Evolutionary conservation across 768 basidiomycete species (phyloP).

Genomic region (Amanita muscaria): DNA sequence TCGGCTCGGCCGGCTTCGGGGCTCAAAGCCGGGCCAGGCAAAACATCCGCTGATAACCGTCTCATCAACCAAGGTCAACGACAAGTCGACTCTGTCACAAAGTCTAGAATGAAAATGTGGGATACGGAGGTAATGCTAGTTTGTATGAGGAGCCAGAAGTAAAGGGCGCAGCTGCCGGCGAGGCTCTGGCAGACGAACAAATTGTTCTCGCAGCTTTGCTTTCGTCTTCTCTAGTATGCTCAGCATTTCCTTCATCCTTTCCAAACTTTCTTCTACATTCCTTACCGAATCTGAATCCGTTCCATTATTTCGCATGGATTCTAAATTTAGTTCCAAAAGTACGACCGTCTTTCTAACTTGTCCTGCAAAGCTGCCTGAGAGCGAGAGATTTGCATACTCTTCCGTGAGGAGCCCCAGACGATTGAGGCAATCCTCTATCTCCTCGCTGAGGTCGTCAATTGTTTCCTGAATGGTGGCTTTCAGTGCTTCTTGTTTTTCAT

Average conservation of each 20-base stretch:
- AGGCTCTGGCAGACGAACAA: no score
- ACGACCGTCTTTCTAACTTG: conserved; percentile 1
- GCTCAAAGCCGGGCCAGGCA: no score
- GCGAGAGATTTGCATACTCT: background rate
- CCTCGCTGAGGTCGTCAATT: background rate
- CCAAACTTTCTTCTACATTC: background rate
- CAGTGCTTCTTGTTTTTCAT: no score
- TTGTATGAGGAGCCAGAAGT: no score
- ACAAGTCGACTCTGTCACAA: no score
- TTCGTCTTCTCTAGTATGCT: background rate
- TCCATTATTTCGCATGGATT: background rate
- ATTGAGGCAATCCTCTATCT: background rate
- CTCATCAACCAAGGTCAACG: no score
- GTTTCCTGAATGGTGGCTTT: background rate
- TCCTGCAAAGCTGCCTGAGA: conserved; percentile 3
- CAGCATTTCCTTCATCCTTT: conserved; percentile 1
- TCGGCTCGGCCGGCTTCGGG: no score
- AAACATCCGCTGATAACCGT: no score
- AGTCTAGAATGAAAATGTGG: no score
- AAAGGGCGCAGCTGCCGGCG: no score
- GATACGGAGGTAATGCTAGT: no score
- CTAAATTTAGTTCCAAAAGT: conserved; percentile 1
- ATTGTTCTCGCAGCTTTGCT: no score
- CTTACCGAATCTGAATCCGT: background rate
- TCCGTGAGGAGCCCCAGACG: background rate